A percentile compares a stretch with the other conserved stretches of the same genome.
Conservation (phyloP, 1,139 yeast species). For the Yamadazyma sp. region DNA sequence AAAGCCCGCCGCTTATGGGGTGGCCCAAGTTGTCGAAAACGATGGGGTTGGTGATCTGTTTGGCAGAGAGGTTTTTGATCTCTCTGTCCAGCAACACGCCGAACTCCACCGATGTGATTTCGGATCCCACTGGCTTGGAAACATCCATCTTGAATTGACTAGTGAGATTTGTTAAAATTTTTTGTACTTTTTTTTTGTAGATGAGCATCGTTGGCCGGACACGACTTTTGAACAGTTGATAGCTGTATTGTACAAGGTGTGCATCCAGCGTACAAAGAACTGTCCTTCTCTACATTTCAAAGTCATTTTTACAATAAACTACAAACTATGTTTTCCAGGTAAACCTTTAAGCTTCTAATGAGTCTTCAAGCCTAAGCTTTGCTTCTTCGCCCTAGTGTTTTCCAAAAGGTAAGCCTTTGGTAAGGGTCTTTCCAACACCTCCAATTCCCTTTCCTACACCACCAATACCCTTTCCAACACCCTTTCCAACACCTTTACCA, state of each 20-base stretch:
- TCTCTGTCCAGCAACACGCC: slow-evolving; percentile 82
- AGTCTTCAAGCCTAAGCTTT: too few species aligned
- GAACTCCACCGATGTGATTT: slow-evolving; percentile 89
- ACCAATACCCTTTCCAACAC: slow-evolving; percentile 27
- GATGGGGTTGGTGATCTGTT: slow-evolving; percentile 92
- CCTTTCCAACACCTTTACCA: slow-evolving; percentile 50
- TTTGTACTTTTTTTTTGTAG: slow-evolving; percentile 8
- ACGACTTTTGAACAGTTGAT: neutral
- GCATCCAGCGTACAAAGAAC: neutral
- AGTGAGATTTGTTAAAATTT: slow-evolving; percentile 9
- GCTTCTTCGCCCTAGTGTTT: slow-evolving; percentile 3
- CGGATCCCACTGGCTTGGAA: slow-evolving; percentile 94
- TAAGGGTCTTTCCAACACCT: slow-evolving; percentile 40
- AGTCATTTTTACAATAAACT: too few species aligned
- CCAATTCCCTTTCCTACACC: slow-evolving; percentile 50
- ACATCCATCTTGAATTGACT: slow-evolving; percentile 65
- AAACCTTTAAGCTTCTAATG: too few species aligned
- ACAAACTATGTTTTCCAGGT: too few species aligned
- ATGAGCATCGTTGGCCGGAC: slow-evolving; percentile 9
- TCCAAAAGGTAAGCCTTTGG: slow-evolving; percentile 35
- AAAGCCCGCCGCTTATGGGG: slow-evolving; percentile 90
- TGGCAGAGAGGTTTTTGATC: slow-evolving; percentile 82
- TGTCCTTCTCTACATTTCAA: too few species aligned
- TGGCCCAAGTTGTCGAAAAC: slow-evolving; percentile 96
- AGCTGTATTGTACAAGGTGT: neutral